phyloP scores from a whole-genome alignment of 306 rosid species.

The Boehmeria nivea region DNA sequence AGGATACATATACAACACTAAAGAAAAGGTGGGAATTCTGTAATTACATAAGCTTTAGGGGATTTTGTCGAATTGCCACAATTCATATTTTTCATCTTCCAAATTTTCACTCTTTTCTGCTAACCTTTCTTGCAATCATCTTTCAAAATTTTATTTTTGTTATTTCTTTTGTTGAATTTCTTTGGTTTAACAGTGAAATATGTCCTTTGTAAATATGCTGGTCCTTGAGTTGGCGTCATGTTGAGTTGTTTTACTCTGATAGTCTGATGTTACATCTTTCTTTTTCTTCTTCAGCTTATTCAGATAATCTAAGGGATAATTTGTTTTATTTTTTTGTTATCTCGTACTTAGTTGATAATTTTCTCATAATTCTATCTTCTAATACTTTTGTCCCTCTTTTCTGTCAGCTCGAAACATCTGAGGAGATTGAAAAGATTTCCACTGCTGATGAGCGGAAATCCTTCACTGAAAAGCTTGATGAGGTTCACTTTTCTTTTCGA shows the following conservation, averaged over 20 bases:
- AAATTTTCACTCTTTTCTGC: not conserved
- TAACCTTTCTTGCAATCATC: not conserved
- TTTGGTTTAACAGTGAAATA: no score
- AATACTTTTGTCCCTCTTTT: conserved; percentile 16
- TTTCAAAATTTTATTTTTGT: not conserved
- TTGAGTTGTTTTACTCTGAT: no score
- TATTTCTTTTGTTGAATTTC: not conserved
- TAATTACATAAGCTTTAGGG: not conserved
- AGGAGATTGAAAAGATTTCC: conserved; percentile 60
- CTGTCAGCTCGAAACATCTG: conserved; percentile 74
- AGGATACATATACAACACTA: conserved; percentile 81
- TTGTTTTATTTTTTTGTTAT: not conserved
- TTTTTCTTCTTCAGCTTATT: conserved; percentile 2
- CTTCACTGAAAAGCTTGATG: conserved; percentile 78
- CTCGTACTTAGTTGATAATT: not conserved
- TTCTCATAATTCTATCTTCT: conserved; percentile 9
- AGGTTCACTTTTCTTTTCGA: conserved; percentile 46
- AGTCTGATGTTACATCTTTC: no score
- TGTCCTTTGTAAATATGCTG: no score
- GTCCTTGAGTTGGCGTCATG: no score
- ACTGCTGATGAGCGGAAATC: conserved; percentile 69
- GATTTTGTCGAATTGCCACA: not conserved
- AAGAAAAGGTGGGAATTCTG: conserved; percentile 68
- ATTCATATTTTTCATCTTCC: not conserved
- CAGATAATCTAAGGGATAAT: conserved; percentile 5